Base-by-base conservation (phyloP, 805 yeast species). In the Teunomyces barrocoloradensis region DNA sequence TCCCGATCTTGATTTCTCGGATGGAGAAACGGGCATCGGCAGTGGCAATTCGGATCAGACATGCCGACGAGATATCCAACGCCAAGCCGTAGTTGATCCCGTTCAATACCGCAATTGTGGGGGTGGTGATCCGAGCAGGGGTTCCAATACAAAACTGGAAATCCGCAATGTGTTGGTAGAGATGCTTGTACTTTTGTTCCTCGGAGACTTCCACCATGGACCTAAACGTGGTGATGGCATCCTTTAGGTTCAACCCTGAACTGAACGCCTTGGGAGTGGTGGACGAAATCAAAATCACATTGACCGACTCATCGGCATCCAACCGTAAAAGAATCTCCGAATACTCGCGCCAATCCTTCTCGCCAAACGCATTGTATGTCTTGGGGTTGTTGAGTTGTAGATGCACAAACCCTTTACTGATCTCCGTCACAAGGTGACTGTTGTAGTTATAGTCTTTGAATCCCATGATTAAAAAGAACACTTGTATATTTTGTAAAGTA, bases 1-100 rank as follows among this genome's bases (percentile, higher is more conserved):
- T 73, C 2, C 92, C 94, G 45, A 87, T 73, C 51, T 81, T 79
- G 50, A 86, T 81, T 65, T 87, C 95, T 47, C 85, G 78, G 47
- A 87, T 78, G 36, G 85, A 75, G 53, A 85, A 73, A 34, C 59
- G 65, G 11, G 79, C 75, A 52, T 78, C 85, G 27, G 66, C 65
- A 3, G 82, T 66, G 9, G 81, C 80, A 10, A 82, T 61, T 44
- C 91, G 74, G 20, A 87, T 78, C 12, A 81, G 74, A 25, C 77
- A 73, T 0, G 86, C 78, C 11, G 84, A 65, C 6, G 85, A 66
- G 38, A 87, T 77, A 61, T 87, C 94, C 15, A 87, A 53, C 0
- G 85, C 92, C 41, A 87, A 71, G 0, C 95, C 95, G 54, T 70
- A 76, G 41, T 76, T 64, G 9, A 77, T 69, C 0, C 94, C 94